A percentile compares a stretch with the other conserved stretches of the same genome.
phyloP scores from a whole-genome alignment of 495 filamentous ascomycete genomes.

The Penicillium robsamsonii region DNA sequence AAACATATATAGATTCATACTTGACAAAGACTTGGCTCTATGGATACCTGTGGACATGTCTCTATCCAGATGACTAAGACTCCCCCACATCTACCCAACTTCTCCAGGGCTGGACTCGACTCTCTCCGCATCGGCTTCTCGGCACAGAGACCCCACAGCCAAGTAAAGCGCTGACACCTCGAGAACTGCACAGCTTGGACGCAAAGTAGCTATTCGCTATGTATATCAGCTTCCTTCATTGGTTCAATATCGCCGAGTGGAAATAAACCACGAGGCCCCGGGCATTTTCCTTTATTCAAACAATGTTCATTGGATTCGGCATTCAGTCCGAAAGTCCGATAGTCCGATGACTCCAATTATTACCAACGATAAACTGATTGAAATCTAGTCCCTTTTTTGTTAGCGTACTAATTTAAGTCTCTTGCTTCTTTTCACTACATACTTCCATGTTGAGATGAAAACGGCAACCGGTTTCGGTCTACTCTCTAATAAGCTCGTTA shows the following conservation, averaged over 20 bases:
- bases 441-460: conserved; percentile 18
- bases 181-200: not conserved
- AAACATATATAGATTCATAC: not conserved
- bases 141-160: conserved; percentile 21
- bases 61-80: not conserved
- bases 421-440: not conserved
- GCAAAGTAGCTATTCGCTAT: not conserved
- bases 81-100: conserved; percentile 2
- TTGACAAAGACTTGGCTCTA: not conserved
- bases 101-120: not conserved
- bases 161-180: conserved; percentile 5
- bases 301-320: not conserved
- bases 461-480: conserved; percentile 12
- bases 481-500: not conserved
- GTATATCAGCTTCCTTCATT: conserved; percentile 5
- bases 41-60: not conserved
- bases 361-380: not conserved
- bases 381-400: not conserved
- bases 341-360: conserved; percentile 7
- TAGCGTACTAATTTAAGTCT: not conserved
- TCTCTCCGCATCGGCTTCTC: conserved; percentile 27
- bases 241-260: conserved; percentile 14
- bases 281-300: conserved; percentile 12
- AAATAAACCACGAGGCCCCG: conserved; percentile 5
- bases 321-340: conserved; percentile 1